These are phyloP conservation scores for Vigna nakashimae DNA, from an alignment of 306 rosid genomes.

Conservation along the genomic window DNA sequence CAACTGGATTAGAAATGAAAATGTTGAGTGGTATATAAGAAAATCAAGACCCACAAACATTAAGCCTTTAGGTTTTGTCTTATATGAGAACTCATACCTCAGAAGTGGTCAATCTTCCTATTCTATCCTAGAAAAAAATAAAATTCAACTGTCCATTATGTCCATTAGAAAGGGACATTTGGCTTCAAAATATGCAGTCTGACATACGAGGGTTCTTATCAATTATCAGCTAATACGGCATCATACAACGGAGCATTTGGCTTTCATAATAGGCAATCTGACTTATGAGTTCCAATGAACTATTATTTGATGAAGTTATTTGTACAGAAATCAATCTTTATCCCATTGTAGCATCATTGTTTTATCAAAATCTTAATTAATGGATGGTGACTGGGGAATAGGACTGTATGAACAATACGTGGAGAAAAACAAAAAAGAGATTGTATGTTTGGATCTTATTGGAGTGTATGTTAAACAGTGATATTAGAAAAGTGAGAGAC, in stretches of 20 bases:
- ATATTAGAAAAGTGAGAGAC: too few relatives aligned
- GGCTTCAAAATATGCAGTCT: too few relatives aligned
- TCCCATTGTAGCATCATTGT: conserved; percentile 4
- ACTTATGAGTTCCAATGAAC: neutral
- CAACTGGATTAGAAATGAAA: too few relatives aligned
- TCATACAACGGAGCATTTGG: neutral
- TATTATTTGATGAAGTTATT: neutral
- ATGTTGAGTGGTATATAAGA: too few relatives aligned
- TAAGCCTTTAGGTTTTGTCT: too few relatives aligned
- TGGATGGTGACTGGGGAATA: conserved; percentile 3
- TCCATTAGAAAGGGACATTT: neutral
- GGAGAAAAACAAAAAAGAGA: neutral
- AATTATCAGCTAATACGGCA: neutral
- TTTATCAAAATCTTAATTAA: conserved; percentile 6
- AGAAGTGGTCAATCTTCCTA: too few relatives aligned
- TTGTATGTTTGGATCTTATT: neutral
- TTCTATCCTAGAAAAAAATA: too few relatives aligned
- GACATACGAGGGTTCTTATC: too few relatives aligned
- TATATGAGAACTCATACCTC: too few relatives aligned
- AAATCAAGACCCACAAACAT: too few relatives aligned
- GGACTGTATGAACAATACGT: neutral
- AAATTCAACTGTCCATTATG: neutral
- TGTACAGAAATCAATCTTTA: conserved; percentile 8
- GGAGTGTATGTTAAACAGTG: neutral
- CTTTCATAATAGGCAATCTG: conserved; percentile 18